Evolutionary conservation across 177 flowering plant species (phyloP), one percentile per base, ranked within the genome.

Genomic region (Vitis hybrid): DNA sequence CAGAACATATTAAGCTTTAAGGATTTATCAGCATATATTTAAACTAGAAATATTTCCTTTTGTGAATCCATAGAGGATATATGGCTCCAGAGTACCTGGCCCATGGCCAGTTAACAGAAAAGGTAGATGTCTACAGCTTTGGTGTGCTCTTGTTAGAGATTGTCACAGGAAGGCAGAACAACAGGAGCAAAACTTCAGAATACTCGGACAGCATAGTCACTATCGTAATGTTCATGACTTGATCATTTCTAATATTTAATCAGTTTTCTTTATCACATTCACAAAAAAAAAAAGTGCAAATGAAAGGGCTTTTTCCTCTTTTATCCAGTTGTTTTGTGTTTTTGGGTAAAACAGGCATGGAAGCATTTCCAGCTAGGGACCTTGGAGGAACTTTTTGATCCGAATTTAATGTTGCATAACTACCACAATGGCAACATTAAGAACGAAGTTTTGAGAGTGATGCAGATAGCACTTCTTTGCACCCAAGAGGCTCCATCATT

Each of bases 391-490:
- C 74, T 92, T 60, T 79, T 82, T 12, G 97, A 92, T 73, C 88
- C 89, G 6, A 92, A 88, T 72, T 71, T 90, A 33, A 71, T 75
- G 82, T 49, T 80, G 65, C 72, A 81, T 10, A 76, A 82, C 65
- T 51, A 78, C 66, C 62, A 71, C 45, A 66, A 68, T 51, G 67
- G 58, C 68, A 73, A 76, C 62, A 70, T 81, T 11, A 85, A 81
- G 71, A 65, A 72, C 5, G 90, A 84, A 70, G 72, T 86, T 51
- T 49, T 75, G 45, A 79, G 91, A 78, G 97, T 83, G 65, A 78
- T 92, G 45, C 97, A 92, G 22, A 82, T 92, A 68, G 97, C 86
- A 65, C 90, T 94, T 67, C 74, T 92, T 53, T 94, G 98, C 87
- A 77, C 86, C 6, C 97, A 92, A 80, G 97, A 92, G 81, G 68